Conservation (phyloP, 257 asterid genomes). For the Solanum sejunctum region DNA sequence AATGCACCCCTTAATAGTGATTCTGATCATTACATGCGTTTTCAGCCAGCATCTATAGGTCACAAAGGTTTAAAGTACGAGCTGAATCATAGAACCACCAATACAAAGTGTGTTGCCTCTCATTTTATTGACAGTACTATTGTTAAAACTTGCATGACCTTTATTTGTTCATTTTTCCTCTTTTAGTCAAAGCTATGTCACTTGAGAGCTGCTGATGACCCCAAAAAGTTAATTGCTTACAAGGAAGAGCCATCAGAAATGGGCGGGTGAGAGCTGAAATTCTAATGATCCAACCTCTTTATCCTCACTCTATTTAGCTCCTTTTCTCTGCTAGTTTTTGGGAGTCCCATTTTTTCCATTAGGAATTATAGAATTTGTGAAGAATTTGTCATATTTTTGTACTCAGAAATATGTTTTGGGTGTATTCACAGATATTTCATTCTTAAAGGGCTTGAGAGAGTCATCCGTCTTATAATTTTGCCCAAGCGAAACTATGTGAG, state of each 20-base stretch:
- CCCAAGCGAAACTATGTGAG: constrained; percentile 80
- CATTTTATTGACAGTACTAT: background rate
- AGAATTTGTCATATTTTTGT: background rate
- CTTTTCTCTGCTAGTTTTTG: background rate
- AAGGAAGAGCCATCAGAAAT: constrained; percentile 95
- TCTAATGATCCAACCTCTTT: background rate
- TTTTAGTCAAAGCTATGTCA: constrained; percentile 77
- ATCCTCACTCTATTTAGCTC: background rate
- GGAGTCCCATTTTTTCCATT: background rate
- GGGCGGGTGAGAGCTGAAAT: constrained; percentile 74
- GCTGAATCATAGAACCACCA: background rate
- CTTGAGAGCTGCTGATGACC: constrained; percentile 40
- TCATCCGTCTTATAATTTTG: constrained; percentile 67
- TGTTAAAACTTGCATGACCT: background rate
- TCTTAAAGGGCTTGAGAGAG: constrained; percentile 93
- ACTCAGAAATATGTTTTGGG: background rate
- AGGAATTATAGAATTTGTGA: background rate
- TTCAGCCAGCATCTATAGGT: background rate
- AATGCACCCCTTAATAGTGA: background rate
- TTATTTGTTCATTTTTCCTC: background rate
- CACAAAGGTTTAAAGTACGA: background rate
- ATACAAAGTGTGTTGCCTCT: background rate
- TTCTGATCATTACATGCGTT: background rate
- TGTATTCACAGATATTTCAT: constrained; percentile 62
- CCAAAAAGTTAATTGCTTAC: constrained; percentile 34